Base-by-base conservation (phyloP, 371 early-diverging fungal species). In the Haplosporangium sp. region DNA sequence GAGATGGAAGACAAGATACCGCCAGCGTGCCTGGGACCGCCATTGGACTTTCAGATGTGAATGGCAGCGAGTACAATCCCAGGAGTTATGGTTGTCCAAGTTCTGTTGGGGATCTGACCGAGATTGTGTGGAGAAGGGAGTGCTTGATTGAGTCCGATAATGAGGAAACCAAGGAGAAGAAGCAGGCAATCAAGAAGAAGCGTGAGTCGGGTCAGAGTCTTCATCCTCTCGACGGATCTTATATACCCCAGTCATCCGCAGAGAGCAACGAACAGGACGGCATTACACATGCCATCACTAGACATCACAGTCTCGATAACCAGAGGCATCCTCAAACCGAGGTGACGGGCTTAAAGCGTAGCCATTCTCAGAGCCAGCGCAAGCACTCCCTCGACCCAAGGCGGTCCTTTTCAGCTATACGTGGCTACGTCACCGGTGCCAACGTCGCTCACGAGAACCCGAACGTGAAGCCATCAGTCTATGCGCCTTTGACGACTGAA, bases 101-200 rank as follows among this genome's bases (percentile, higher is more conserved):
- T 46, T 77, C 73, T 11, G 56, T 54, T 16, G 79, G 79, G 13
- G 79, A 77, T 51, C 41, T 72, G 67, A 77, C 79, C 14, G 72
- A 71, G 38, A 77, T 77, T 64, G 79, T 77, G 40, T 77, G 79
- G 79, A 67, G 79, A 56, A 72, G 79, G 8, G 72, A 68, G 55
- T 64, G 65, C 54, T 50, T 72, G 23, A 77, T 77, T 58, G 79
- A 77, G 55, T 62, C 55, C 2, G 72, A 62, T 0, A 58, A 77
- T 7, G 71, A 60, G 7, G 43, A 62, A n/a, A 62, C 61, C 29
- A n/a, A 48, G 14, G 18, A 36, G 6, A 56, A 74, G 60, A 37
- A 61, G 29, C 29, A 29, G 29, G 4, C 29, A 29, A 4, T 4
- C 29, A 29, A 29, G 37, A 50, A 36, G 38, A 58, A 46, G 38